These are phyloP conservation scores for Oryza brachyantha DNA, from an alignment of 176 grass and related monocot species.

Conservation along the genomic window DNA sequence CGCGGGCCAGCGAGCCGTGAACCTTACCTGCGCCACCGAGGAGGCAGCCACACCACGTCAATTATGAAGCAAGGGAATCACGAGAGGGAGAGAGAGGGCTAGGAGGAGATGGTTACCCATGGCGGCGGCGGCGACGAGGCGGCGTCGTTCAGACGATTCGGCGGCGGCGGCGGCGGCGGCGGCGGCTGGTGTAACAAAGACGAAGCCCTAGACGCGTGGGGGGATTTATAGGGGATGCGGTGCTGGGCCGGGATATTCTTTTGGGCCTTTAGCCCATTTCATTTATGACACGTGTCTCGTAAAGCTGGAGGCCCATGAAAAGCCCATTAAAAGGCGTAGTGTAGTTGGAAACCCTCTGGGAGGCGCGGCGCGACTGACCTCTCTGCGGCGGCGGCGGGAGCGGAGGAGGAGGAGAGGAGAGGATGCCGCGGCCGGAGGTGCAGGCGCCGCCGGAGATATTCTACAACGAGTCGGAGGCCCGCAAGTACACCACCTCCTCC, in stretches of 20 bases:
- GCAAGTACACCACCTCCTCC: conserved; percentile 96
- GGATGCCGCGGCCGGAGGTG: conserved; percentile 86
- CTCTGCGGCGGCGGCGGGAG: conserved; percentile 5
- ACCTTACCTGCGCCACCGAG: conserved; percentile 60
- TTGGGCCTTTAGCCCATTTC: background rate
- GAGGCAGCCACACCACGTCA: background rate
- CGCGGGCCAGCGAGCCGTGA: conserved; percentile 77
- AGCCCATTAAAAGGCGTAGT: background rate
- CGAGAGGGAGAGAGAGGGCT: background rate
- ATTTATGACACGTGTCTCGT: background rate
- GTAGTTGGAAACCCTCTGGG: background rate
- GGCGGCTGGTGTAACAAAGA: background rate
- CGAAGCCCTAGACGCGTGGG: background rate
- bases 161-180: background rate
- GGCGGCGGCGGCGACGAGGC: conserved; percentile 12
- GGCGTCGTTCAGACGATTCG: background rate
- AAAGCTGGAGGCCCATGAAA: background rate
- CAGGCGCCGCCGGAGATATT: conserved; percentile 96
- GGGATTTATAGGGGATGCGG: conserved; percentile 9
- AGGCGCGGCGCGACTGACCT: conserved; percentile 16
- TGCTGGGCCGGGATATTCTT: background rate
- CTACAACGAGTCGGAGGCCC: conserved; percentile 91
- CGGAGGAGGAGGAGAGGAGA: background rate
- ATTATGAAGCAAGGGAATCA: background rate
- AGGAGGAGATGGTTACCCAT: conserved; percentile 64